Evolutionary conservation across 2,329 filamentous ascomycete species (phyloP), one percentile per base, ranked within the genome.

Genomic region (Thelonectria blattea): DNA sequence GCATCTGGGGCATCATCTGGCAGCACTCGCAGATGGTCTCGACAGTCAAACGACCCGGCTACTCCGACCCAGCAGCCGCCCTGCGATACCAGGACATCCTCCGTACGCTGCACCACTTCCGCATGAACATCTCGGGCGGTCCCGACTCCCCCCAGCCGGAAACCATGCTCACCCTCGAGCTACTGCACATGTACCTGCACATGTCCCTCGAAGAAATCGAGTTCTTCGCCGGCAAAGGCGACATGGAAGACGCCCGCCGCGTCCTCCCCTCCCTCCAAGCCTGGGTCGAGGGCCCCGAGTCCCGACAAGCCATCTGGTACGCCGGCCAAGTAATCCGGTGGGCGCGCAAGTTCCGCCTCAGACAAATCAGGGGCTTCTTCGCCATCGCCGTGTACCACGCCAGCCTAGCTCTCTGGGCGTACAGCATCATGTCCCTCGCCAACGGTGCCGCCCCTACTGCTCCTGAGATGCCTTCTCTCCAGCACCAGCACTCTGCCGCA

Each of bases 1-100:
- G 59, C 3, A 56, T 64, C 47, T 64, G 61, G 61, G 61, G 61
- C 7, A 64, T 64, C 55, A 46, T 64, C 4, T 64, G 61, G 61
- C 61, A 64, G 30, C 54, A 57, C 3, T 60, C 59, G 0, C 61
- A 63, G 18, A 37, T 55, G 2, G n/a, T 51, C 8, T 52, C 61
- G 2, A 37, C 55, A 5, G 32, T 63, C 14, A 49, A 52, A 12
- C 46, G 52, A 15, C 61, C 58, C 12, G 54, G 56, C 8, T 41
- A 58, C 27, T 37, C 58, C 6, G 61, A 61, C 43, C 53, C 61
- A 8, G 58, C 49, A 7, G 51, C 48, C 5, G 22, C 59, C 2
- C 61, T 63, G 18, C 61, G 61, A n/a, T 55, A 63, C 15, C 61
- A 63, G 18, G 61, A 63, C 11, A 47, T 63, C 27, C 34, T 61